A percentile compares a stretch with the other conserved stretches of the same genome.
Conservation (phyloP, 1,284 basidiomycete genomes). For the Microbotryum saponariae region DNA sequence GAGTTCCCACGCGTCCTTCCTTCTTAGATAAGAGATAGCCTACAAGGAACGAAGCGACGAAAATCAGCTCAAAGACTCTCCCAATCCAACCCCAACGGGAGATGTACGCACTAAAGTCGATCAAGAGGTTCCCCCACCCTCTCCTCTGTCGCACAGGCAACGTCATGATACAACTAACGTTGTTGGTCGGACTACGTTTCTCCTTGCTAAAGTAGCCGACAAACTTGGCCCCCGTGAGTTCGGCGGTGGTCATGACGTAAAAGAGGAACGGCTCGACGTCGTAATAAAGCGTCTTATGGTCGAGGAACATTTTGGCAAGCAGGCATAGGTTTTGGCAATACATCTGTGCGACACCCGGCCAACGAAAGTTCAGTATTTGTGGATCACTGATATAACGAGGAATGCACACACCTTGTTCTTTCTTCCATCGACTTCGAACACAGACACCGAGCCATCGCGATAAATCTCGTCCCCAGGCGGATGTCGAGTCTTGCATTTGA, state of each 20-base stretch:
- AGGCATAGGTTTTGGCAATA: slow-evolving; percentile 99
- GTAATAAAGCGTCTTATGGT: slow-evolving; percentile 99
- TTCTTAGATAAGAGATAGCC: slow-evolving; percentile 95
- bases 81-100: not conserved
- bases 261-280: slow-evolving; percentile 99
- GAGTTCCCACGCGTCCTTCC: slow-evolving; percentile 76
- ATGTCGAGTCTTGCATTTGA: slow-evolving; percentile 90
- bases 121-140: slow-evolving; percentile 89
- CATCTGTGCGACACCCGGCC: slow-evolving; percentile 51
- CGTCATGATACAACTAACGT: slow-evolving; percentile 99
- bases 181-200: slow-evolving; percentile 91
- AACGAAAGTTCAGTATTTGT: not conserved
- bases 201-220: slow-evolving; percentile 99
- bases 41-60: slow-evolving; percentile 38
- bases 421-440: slow-evolving; percentile 96
- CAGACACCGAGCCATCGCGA: slow-evolving; percentile 74
- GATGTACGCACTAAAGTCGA: slow-evolving; percentile 82
- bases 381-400: not conserved
- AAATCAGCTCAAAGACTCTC: no score
- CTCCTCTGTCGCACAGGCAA: slow-evolving; percentile 87
- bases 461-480: slow-evolving; percentile 99
- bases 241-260: slow-evolving; percentile 87
- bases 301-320: slow-evolving; percentile 97
- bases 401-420: slow-evolving; percentile 71
- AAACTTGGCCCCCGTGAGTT: slow-evolving; percentile 83